phyloP scores from a whole-genome alignment of 75 land plant genomes.

The Azolla pinnata region DNA sequence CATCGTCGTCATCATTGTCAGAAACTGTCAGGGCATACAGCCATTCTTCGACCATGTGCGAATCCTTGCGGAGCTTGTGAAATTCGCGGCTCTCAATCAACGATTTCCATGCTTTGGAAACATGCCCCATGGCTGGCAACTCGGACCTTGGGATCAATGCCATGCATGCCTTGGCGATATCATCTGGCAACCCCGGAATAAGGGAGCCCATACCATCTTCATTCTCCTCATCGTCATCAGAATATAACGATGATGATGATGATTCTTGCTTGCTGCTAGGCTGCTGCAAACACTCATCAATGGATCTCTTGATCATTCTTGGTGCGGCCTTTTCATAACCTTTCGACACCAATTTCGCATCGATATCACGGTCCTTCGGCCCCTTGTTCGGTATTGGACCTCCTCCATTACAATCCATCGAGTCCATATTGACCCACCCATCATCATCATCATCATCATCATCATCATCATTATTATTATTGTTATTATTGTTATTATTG shows the following conservation, averaged over 20 bases:
- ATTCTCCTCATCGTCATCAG: neutral
- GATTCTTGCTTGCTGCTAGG: neutral
- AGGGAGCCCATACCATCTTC: constrained; percentile 17
- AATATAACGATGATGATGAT: neutral
- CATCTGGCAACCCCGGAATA: constrained; percentile 82
- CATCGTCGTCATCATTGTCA: too few species aligned
- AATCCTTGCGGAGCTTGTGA: constrained; percentile 36
- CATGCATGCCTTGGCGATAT: constrained; percentile 59
- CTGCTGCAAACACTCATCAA: too few species aligned
- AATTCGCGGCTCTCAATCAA: constrained; percentile 54
- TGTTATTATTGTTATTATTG: too few species aligned
- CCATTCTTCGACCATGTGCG: constrained; percentile 55
- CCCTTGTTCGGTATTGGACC: too few species aligned
- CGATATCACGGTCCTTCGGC: too few species aligned
- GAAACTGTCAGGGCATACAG: constrained; percentile 44
- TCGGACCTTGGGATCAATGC: constrained; percentile 53
- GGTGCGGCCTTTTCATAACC: too few species aligned
- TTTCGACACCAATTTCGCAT: too few species aligned
- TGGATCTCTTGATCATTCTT: too few species aligned
- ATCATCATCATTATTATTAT: too few species aligned
- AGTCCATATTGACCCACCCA: too few species aligned
- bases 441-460: too few species aligned
- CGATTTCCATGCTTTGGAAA: constrained; percentile 61
- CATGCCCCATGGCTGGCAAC: constrained; percentile 48
- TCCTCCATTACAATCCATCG: too few species aligned